Evolutionary conservation across 2,329 filamentous ascomycete species (phyloP).

Genomic region (Microsporum ferrugineum): DNA sequence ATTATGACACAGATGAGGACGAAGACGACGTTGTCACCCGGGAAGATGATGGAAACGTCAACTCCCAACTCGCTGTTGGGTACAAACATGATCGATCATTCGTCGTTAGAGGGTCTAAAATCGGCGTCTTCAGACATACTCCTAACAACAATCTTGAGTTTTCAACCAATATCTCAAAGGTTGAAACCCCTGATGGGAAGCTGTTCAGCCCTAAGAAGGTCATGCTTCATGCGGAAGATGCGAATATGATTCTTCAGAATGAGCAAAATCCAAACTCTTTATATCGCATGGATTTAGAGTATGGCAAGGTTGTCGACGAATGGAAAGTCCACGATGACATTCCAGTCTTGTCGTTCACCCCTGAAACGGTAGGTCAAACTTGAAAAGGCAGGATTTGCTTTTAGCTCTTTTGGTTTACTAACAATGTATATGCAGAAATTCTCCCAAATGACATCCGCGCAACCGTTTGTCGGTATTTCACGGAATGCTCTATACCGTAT

Average conservation of each 20-base stretch:
- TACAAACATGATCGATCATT: slow-evolving; percentile 97
- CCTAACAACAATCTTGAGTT: slow-evolving; percentile 87
- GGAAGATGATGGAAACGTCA: slow-evolving; percentile 69
- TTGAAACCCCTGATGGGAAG: slow-evolving; percentile 75
- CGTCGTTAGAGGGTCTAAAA: slow-evolving; percentile 92
- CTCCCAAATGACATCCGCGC: slow-evolving; percentile 87
- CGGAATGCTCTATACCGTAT: slow-evolving; percentile 87
- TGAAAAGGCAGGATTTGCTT: background rate
- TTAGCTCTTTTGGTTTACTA: slow-evolving; percentile 17
- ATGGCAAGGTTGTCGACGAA: slow-evolving; percentile 94
- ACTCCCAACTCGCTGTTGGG: slow-evolving; percentile 87
- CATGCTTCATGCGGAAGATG: slow-evolving; percentile 86
- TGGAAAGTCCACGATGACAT: slow-evolving; percentile 99
- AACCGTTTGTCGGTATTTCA: slow-evolving; percentile 89
- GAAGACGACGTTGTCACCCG: slow-evolving; percentile 60
- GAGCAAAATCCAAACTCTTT: slow-evolving; percentile 72
- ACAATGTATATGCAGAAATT: slow-evolving; percentile 56
- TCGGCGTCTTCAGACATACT: slow-evolving; percentile 97
- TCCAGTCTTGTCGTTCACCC: slow-evolving; percentile 78
- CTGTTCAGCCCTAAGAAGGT: slow-evolving; percentile 92
- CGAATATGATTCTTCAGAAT: slow-evolving; percentile 82
- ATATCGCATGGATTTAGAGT: slow-evolving; percentile 95
- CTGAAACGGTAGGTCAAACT: slow-evolving; percentile 54
- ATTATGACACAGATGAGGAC: slow-evolving; percentile 66
- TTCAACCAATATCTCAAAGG: slow-evolving; percentile 92